Base-by-base conservation (phyloP, 768 basidiomycete species). In the Jaapia argillacea region DNA sequence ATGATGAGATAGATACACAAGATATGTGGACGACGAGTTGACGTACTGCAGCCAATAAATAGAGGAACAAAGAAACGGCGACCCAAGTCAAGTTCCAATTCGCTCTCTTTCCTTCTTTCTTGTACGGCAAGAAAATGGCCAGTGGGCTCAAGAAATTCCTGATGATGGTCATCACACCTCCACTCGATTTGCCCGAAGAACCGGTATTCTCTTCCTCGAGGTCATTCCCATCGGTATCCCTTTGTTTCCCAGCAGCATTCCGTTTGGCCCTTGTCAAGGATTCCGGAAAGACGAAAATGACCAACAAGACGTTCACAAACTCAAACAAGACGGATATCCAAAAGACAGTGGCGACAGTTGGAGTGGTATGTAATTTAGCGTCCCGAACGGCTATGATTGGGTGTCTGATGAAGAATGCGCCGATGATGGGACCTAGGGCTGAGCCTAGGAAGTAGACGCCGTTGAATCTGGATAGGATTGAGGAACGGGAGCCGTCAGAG, bases 361-460 rank as follows among this genome's bases (percentile, higher is more conserved):
- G 68, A 21, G 61, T 46, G 12, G 64, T 59, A 25, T 66, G 42
- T 56, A 51, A 20, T 28, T 58, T 57, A 28, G 24, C 22, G 25
- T 25, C 27, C 7, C n/a, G 5, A 36, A 58, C 4, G 49, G 51
- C 36, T 24, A 48, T 42, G 5, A 66, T 46, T 4, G 74, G 69
- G 47, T 71, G 61, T 13, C 60, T 59, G 52, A 80, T 73, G 41
- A 79, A 48, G 51, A 68, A 64, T 25, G 67, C 65, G 21, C 81
- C 69, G 44, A 92, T 70, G 57, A 79, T 74, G 22, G 91, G 90
- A 1, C 91, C 91, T 2, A 78, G 52, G 0, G 90, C 78, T 44
- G 92, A 69, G 4, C 90, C 91, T 26, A 81, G 59, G 64, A 79
- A 88, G 38, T 82, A 70, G 44, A 87, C 77, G 3, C 90, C 91